phyloP scores from a whole-genome alignment of 257 asterid species.

The Gynochthodes officinalis region DNA sequence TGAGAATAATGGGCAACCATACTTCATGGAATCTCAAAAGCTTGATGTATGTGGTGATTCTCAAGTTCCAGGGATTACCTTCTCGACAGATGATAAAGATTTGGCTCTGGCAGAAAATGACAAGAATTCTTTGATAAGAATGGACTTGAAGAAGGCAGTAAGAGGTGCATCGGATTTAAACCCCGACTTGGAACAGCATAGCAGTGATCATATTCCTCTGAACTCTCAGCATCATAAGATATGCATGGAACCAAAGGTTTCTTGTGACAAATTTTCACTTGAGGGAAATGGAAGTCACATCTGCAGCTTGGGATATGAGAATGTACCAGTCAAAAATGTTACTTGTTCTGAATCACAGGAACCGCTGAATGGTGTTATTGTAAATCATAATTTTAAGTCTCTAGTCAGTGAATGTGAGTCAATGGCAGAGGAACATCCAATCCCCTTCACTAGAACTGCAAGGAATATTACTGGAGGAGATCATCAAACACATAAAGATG shows the following conservation, averaged over 20 bases:
- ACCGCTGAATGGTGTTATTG: not conserved
- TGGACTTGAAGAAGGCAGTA: constrained; percentile 17
- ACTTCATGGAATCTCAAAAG: constrained; percentile 15
- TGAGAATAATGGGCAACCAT: not conserved
- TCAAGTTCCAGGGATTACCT: constrained; percentile 8
- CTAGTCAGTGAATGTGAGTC: constrained; percentile 19
- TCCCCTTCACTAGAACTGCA: constrained; percentile 14
- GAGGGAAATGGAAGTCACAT: constrained; percentile 11
- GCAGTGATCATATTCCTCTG: not conserved
- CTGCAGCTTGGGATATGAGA: constrained; percentile 4
- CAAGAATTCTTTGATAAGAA: constrained; percentile 9
- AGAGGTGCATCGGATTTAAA: constrained; percentile 6
- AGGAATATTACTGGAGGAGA: constrained; percentile 8
- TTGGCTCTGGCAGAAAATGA: constrained; percentile 12
- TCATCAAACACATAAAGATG: constrained; percentile 19
- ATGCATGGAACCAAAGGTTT: constrained; percentile 11
- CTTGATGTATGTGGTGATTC: constrained; percentile 15
- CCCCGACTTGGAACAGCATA: not conserved
- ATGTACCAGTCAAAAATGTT: not conserved
- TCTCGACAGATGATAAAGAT: constrained; percentile 14
- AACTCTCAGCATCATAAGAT: constrained; percentile 10
- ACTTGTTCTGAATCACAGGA: constrained; percentile 10
- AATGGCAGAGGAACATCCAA: constrained; percentile 18
- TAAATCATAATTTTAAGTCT: not conserved
- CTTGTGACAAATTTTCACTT: constrained; percentile 8